Percentiles rank a stretch among this genome's conserved stretches.
Conservation (phyloP, 2,329 filamentous ascomycete species). For the Calonectria honghensis region DNA sequence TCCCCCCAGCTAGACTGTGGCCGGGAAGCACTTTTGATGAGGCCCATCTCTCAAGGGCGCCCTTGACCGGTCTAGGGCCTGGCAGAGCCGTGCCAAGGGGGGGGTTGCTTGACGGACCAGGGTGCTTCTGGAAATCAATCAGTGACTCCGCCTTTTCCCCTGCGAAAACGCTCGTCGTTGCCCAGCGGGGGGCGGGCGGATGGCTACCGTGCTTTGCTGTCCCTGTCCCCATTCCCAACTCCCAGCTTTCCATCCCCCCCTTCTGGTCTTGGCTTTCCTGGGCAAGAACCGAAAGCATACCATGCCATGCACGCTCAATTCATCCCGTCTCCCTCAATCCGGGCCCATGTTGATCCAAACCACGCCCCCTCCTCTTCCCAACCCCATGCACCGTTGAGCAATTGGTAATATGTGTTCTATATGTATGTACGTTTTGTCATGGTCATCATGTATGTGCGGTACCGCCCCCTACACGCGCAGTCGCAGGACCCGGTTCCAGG, state of each 20-base stretch:
- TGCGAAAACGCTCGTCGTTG: constrained; percentile 22
- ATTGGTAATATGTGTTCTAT: constrained; percentile 19
- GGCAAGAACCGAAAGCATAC: constrained; percentile 1
- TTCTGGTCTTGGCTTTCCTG: background rate
- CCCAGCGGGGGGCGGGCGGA: constrained; percentile 34
- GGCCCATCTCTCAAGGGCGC: constrained; percentile 21
- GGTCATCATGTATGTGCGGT: constrained; percentile 20
- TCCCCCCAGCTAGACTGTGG: background rate
- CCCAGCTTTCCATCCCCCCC: background rate
- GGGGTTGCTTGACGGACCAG: background rate
- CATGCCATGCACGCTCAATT: constrained; percentile 3
- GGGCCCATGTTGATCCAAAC: background rate
- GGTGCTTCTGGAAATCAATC: background rate
- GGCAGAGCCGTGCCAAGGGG: background rate
- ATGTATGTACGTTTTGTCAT: constrained; percentile 28
- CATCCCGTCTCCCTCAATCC: background rate
- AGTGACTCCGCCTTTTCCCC: constrained; percentile 40
- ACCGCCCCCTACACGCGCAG: constrained; percentile 14
- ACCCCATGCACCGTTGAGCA: background rate
- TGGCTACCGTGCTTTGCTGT: background rate
- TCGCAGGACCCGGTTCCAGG: constrained; percentile 41
- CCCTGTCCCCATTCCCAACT: background rate
- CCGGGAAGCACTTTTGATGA: constrained; percentile 28
- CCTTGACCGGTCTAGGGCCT: constrained; percentile 9
- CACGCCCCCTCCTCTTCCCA: constrained; percentile 6